Conservation (phyloP, 1,284 basidiomycete species). For the Thecaphora thlaspeos region DNA sequence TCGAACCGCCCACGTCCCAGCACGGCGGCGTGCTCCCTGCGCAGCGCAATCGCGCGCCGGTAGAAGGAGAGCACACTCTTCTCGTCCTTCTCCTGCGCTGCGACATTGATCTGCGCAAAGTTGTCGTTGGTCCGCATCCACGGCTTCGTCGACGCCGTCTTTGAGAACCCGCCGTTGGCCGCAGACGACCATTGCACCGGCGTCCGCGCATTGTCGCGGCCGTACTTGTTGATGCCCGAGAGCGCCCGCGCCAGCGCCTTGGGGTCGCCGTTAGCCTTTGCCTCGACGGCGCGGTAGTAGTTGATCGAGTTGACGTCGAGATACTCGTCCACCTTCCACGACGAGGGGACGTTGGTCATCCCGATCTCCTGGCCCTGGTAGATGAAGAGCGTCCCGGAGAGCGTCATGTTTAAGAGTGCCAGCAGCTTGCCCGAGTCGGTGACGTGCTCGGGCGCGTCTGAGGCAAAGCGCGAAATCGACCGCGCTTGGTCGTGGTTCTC, state of each 20-base stretch:
- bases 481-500: slow-evolving; percentile 72
- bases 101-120: slow-evolving; percentile 67
- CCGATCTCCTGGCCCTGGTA: slow-evolving; percentile 69
- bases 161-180: slow-evolving; percentile 68
- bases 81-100: slow-evolving; percentile 62
- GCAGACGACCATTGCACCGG: slow-evolving; percentile 70
- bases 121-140: slow-evolving; percentile 79
- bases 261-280: slow-evolving; percentile 18
- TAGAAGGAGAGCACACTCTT: slow-evolving; percentile 67
- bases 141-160: slow-evolving; percentile 61
- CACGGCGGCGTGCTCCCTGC: slow-evolving; percentile 65
- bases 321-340: slow-evolving; percentile 69
- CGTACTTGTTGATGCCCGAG: slow-evolving; percentile 65
- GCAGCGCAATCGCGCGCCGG: slow-evolving; percentile 63
- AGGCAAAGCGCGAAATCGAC: slow-evolving; percentile 66
- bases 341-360: slow-evolving; percentile 68
- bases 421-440: slow-evolving; percentile 67
- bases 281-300: slow-evolving; percentile 26
- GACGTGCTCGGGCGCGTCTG: slow-evolving; percentile 66
- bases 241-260: slow-evolving; percentile 59
- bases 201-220: slow-evolving; percentile 70
- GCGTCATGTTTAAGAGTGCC: slow-evolving; percentile 66
- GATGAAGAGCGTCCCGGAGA: slow-evolving; percentile 70
- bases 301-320: slow-evolving; percentile 41
- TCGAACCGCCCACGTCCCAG: slow-evolving; percentile 66